Evolutionary conservation across 2,329 filamentous ascomycete genomes (phyloP), one percentile per base, ranked within the genome.

Genomic region (Aspergillus brasiliensis): DNA sequence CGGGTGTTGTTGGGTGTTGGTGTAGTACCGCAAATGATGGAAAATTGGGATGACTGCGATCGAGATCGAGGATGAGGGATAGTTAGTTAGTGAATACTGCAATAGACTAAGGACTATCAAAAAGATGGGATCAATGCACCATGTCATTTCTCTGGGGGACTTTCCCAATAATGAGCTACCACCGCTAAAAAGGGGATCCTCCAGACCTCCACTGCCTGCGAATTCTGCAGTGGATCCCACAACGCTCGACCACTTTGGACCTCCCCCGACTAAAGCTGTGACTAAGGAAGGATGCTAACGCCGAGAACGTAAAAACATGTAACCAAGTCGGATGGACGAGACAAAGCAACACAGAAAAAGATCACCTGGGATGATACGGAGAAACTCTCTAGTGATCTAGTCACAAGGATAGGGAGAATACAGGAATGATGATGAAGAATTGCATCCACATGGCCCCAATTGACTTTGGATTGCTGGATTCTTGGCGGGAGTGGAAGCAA

Each of bases 401-500:
- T n/a, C n/a, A n/a, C 13, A 13, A 34, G 31, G 17, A 42, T 6
- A 42, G n/a, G 38, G 17, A 13, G 8, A 42, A 42, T 42, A 19
- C 38, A 42, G 38, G 11, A 28, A 49, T 49, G 15, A n/a, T 21
- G 42, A 49, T 54, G 37, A 42, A 42, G 51, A 28, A 54, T 21
- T n/a, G 31, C 28, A 46, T 10, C 54, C 54, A 51, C 47, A 53
- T 60, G 53, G 38, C 38, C 37, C 37, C 37, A 52, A 27, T 34
- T 34, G 31, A 15, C 31, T 34, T 13, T 11, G 31, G 31, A 34
- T 34, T 34, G 31, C 31, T 34, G 31, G 11, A 13, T 13, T 34
- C 31, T 34, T 34, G 31, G 31, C 31, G 31, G 31, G 31, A 34
- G 37, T 28, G 25, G 17, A 25, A 37, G 63, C 55, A 70, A 67